Evolutionary conservation across 2,329 filamentous ascomycete species (phyloP).

Genomic region (Mycosphaerelloides madeirae): DNA sequence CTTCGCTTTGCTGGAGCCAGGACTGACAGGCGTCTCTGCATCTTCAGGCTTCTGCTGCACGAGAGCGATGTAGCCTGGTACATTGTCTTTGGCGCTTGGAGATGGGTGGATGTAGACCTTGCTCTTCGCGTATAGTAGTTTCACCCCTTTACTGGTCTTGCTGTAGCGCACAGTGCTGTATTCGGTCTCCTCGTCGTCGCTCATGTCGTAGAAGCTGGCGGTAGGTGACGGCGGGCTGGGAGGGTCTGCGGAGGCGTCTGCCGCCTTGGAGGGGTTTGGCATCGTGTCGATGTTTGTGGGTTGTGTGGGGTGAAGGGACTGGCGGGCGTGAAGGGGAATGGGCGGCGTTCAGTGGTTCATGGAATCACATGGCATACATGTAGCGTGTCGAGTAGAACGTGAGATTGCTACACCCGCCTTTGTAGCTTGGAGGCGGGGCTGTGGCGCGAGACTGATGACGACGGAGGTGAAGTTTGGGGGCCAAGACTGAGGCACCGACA

Average conservation of each 20-base stretch:
- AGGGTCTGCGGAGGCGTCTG: slow-evolving; percentile 13
- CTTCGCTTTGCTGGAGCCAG: slow-evolving; percentile 33
- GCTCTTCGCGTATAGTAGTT: slow-evolving; percentile 92
- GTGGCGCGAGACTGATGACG: slow-evolving; percentile 4
- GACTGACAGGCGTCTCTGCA: slow-evolving; percentile 11
- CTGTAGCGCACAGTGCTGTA: slow-evolving; percentile 90
- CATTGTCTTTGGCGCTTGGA: slow-evolving; percentile 90
- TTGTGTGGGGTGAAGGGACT: not conserved
- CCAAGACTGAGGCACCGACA: slow-evolving; percentile 5
- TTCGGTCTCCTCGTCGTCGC: slow-evolving; percentile 90
- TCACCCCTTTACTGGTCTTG: slow-evolving; percentile 65
- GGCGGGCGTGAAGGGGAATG: slow-evolving; percentile 2
- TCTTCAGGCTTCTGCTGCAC: slow-evolving; percentile 73
- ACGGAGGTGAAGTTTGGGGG: not conserved
- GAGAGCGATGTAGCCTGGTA: slow-evolving; percentile 86
- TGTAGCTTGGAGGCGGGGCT: slow-evolving; percentile 1
- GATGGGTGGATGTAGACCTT: slow-evolving; percentile 98
- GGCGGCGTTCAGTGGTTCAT: slow-evolving; percentile 1
- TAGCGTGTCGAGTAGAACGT: not conserved
- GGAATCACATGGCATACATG: slow-evolving; percentile 2
- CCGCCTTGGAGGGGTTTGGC: slow-evolving; percentile 15
- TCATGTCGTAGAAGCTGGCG: slow-evolving; percentile 90
- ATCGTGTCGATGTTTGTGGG: not conserved
- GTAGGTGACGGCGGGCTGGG: slow-evolving; percentile 62
- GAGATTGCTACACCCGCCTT: not conserved